A percentile compares a stretch with the other conserved stretches of the same genome.
Evolutionary conservation across 257 asterid species (phyloP).

Genomic region (Petunia secreta): DNA sequence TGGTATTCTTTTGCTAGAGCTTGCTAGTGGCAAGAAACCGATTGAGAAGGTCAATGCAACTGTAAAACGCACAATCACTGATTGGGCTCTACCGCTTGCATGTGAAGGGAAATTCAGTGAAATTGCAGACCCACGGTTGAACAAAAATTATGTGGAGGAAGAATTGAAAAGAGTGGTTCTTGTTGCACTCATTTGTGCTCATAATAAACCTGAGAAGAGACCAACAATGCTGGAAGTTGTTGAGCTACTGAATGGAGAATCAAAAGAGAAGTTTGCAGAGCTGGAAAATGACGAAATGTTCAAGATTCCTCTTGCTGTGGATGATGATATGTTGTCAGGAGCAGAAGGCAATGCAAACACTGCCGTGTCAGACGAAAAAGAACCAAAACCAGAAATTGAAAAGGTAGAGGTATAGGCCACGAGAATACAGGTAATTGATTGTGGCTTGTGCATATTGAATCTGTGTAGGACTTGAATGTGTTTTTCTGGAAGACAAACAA

Average conservation of each 20-base stretch:
- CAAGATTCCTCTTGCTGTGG: slow-evolving; percentile 36
- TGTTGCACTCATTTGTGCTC: slow-evolving; percentile 67
- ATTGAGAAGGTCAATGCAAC: slow-evolving; percentile 59
- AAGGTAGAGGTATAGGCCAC: slow-evolving; percentile 36
- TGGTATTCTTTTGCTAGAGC: slow-evolving; percentile 91
- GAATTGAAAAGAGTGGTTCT: slow-evolving; percentile 79
- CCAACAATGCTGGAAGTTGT: slow-evolving; percentile 80
- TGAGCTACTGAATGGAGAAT: slow-evolving; percentile 71
- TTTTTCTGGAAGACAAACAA: not conserved
- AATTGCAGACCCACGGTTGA: slow-evolving; percentile 67
- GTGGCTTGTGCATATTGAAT: slow-evolving; percentile 19
- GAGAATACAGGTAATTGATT: not conserved
- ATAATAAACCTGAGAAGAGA: slow-evolving; percentile 71
- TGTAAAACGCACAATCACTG: slow-evolving; percentile 60
- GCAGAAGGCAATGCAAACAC: slow-evolving; percentile 55
- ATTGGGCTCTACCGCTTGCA: slow-evolving; percentile 85
- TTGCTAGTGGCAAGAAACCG: slow-evolving; percentile 90
- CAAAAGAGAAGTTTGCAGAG: slow-evolving; percentile 60
- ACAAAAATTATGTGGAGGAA: slow-evolving; percentile 64
- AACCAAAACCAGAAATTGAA: slow-evolving; percentile 58
- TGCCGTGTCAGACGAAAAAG: slow-evolving; percentile 44
- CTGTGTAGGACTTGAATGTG: not conserved
- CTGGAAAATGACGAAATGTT: slow-evolving; percentile 79
- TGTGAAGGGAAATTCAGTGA: slow-evolving; percentile 62
- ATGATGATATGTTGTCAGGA: slow-evolving; percentile 39